These are phyloP conservation scores for Phialocephala sp. DNA, from an alignment of 2,329 filamentous ascomycete species.

Conservation along the genomic window DNA sequence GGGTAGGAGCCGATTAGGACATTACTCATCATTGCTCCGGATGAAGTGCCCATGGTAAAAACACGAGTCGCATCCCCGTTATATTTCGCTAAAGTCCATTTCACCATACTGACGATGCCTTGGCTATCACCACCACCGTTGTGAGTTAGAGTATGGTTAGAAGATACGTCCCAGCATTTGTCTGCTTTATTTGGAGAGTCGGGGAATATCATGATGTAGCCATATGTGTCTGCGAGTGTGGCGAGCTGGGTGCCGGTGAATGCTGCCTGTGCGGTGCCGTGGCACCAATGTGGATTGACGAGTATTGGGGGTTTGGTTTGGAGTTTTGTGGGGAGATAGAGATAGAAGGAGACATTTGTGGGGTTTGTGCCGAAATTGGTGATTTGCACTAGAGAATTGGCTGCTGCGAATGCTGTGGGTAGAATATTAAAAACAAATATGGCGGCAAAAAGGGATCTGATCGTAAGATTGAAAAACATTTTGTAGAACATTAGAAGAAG, in stretches of 20 bases:
- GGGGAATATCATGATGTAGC: slow-evolving; percentile 66
- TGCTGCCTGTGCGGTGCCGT: slow-evolving; percentile 47
- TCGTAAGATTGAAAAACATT: neutral
- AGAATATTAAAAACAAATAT: neutral
- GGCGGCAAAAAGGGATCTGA: neutral
- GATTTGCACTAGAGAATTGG: slow-evolving; percentile 42
- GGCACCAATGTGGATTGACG: slow-evolving; percentile 33
- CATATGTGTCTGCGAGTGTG: slow-evolving; percentile 56
- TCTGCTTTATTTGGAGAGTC: slow-evolving; percentile 53
- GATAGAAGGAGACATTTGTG: slow-evolving; percentile 43
- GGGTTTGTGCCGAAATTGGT: slow-evolving; percentile 50
- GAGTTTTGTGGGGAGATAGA: slow-evolving; percentile 33
- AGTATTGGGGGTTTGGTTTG: slow-evolving; percentile 30
- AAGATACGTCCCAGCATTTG: slow-evolving; percentile 64
- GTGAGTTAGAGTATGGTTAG: slow-evolving; percentile 56
- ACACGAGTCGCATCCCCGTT: slow-evolving; percentile 55
- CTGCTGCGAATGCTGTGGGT: slow-evolving; percentile 14
- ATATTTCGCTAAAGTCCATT: slow-evolving; percentile 57
- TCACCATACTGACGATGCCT: slow-evolving; percentile 63
- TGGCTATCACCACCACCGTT: slow-evolving; percentile 61
- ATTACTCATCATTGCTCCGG: slow-evolving; percentile 59
- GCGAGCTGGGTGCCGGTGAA: slow-evolving; percentile 51
- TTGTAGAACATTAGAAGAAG: neutral
- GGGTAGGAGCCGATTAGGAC: slow-evolving; percentile 55
- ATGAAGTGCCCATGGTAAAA: slow-evolving; percentile 57